Percentiles rank a stretch among this genome's conserved stretches.
These are phyloP conservation scores for Cyamopsis tetragonoloba DNA, from an alignment of 306 rosid species.

Conservation along the genomic window DNA sequence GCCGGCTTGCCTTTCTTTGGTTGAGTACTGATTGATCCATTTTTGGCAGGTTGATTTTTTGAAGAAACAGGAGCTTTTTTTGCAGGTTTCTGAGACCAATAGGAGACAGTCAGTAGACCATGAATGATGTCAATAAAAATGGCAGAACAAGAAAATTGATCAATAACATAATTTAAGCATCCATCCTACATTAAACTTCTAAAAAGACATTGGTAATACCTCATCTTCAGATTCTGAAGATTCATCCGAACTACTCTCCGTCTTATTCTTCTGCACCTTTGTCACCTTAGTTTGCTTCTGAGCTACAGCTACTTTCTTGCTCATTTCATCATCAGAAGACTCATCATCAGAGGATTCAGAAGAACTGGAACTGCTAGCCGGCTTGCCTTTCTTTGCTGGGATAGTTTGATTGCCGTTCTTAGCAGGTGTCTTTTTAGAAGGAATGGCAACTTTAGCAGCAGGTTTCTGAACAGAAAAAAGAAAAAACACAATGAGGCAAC, in stretches of 20 bases:
- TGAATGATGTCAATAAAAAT: neutral
- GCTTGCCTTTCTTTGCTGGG: slow-evolving; percentile 34
- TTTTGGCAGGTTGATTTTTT: slow-evolving; percentile 24
- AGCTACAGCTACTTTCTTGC: slow-evolving; percentile 20
- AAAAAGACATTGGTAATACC: slow-evolving; percentile 13
- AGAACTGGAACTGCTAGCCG: slow-evolving; percentile 17
- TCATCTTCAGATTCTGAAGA: slow-evolving; percentile 42
- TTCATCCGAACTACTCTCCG: slow-evolving; percentile 58
- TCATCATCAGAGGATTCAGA: slow-evolving; percentile 18
- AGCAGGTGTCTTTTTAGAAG: slow-evolving; percentile 27
- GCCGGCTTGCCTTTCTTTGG: slow-evolving; percentile 31
- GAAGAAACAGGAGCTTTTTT: slow-evolving; percentile 25
- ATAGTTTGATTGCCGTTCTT: slow-evolving; percentile 36
- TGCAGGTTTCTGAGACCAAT: slow-evolving; percentile 37
- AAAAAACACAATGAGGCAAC: neutral
- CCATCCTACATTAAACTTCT: neutral
- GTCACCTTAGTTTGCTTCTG: slow-evolving; percentile 32
- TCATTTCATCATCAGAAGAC: slow-evolving; percentile 13
- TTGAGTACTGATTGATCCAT: neutral
- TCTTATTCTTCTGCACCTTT: slow-evolving; percentile 40
- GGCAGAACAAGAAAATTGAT: too few species aligned
- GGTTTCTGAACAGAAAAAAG: slow-evolving; percentile 28
- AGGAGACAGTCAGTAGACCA: neutral
- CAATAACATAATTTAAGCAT: too few species aligned
- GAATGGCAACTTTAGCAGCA: slow-evolving; percentile 25